Evolutionary conservation across 768 basidiomycete species (phyloP), one percentile per base, ranked within the genome.

Genomic region (Agaricus subrufescens): DNA sequence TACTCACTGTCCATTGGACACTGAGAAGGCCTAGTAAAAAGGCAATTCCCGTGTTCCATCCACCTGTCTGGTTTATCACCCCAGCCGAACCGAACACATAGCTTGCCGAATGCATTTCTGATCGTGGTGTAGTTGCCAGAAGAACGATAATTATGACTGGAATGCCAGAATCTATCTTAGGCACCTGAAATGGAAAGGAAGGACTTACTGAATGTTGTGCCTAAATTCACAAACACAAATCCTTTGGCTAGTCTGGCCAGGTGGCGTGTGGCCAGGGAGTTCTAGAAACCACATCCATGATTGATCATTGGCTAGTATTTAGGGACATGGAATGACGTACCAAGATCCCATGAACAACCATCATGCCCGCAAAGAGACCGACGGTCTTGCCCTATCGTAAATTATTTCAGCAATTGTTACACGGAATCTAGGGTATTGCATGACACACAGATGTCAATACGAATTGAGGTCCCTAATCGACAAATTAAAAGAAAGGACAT

Each of bases 141-240:
- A 96, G 79, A 25, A 86, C 85, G 65, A 96, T 89, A 61, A 94
- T 87, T 63, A 94, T 93, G 27, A 93, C 85, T 89, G 55, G 14
- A 56, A 42, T 52, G 34, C 43, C 45, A 34, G 38, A 27, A 42
- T n/a, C 12, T 51, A 57, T n/a, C 58, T 47, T 26, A 52, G 26
- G 48, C 26, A 39, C 48, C 9, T 14, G 14, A 29, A 42, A 25
- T 47, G 31, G 43, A 43, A 37, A 43, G 6, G 40, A 46, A 11
- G 27, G 30, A 71, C 80, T 61, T 58, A 87, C 85, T 62, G 52
- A 87, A 71, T 3, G 91, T 88, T 10, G 89, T 78, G 40, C 91
- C 91, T 50, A 95, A 75, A 69, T 96, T 95, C 63, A 95, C 75
- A 67, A 95, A 94, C 3, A 95, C 91, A 64, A 92, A 93, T 29